Percentiles rank a stretch among this genome's conserved stretches.
These are phyloP conservation scores for Coelastrella sp. DNA, from an alignment of 139 green algal genomes.

Conservation along the genomic window DNA sequence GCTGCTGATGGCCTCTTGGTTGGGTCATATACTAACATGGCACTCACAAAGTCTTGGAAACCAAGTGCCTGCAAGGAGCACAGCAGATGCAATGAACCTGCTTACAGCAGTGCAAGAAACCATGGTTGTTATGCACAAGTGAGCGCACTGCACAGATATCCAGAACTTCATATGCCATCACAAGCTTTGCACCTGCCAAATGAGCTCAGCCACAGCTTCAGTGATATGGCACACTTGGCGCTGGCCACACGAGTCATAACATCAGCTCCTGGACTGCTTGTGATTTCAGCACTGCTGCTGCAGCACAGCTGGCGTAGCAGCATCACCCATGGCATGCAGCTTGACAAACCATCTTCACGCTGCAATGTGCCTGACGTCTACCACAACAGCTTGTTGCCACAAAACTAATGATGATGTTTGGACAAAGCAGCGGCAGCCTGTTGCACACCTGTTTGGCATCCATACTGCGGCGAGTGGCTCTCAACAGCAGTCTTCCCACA, in stretches of 20 bases:
- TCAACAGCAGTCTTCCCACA: not conserved
- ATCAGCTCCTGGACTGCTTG: not conserved
- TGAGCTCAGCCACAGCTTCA: not conserved
- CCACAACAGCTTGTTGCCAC: not conserved
- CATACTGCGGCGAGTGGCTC: not conserved
- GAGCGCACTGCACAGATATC: not conserved
- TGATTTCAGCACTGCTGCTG: not conserved
- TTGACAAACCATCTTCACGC: not conserved
- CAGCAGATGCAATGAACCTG: conserved; percentile 6
- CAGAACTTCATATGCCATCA: not conserved
- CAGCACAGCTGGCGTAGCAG: not conserved
- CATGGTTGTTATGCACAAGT: not conserved
- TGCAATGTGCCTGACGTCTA: too few relatives aligned
- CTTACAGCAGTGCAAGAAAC: not conserved
- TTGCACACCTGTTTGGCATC: not conserved
- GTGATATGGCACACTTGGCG: not conserved
- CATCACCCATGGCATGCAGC: not conserved
- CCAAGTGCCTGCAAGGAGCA: not conserved
- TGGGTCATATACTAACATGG: conserved; percentile 74
- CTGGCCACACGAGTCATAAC: not conserved
- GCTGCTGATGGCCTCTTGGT: conserved; percentile 68
- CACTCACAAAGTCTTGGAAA: conserved; percentile 64
- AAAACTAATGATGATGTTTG: not conserved
- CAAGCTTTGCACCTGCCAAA: not conserved
- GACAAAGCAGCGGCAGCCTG: not conserved